Evolutionary conservation across 2,329 filamentous ascomycete genomes (phyloP).

Genomic region (Neonectria hederae): DNA sequence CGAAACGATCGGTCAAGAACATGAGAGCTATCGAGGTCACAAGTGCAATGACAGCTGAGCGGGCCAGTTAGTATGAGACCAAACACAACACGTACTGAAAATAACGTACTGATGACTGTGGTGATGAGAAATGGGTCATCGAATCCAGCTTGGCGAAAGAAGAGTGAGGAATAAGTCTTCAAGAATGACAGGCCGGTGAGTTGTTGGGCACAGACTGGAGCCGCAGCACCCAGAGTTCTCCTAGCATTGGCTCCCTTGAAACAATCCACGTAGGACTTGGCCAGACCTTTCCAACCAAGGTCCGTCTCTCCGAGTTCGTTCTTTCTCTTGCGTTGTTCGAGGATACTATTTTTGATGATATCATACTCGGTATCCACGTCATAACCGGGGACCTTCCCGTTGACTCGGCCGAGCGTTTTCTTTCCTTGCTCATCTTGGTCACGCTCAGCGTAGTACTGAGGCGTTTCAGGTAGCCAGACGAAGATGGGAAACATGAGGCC

Average conservation of each 20-base stretch:
- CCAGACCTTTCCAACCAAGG: slow-evolving; percentile 4
- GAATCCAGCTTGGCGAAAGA: slow-evolving; percentile 25
- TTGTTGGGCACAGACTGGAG: slow-evolving; percentile 25
- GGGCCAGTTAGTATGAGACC: background rate
- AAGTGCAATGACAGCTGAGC: slow-evolving; percentile 18
- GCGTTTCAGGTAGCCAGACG: slow-evolving; percentile 27
- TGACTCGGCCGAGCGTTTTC: slow-evolving; percentile 15
- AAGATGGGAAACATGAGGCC: slow-evolving; percentile 27
- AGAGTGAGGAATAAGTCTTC: slow-evolving; percentile 23
- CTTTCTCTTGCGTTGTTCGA: slow-evolving; percentile 14
- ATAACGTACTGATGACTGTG: slow-evolving; percentile 19
- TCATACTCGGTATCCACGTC: slow-evolving; percentile 20
- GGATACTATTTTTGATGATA: slow-evolving; percentile 26
- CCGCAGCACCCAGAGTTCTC: slow-evolving; percentile 25
- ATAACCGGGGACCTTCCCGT: slow-evolving; percentile 16
- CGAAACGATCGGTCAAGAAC: slow-evolving; percentile 16
- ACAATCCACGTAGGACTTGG: slow-evolving; percentile 19
- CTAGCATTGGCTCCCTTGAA: slow-evolving; percentile 16
- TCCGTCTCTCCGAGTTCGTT: slow-evolving; percentile 3
- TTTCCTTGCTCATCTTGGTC: slow-evolving; percentile 15
- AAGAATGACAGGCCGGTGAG: slow-evolving; percentile 25
- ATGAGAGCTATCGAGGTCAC: slow-evolving; percentile 18
- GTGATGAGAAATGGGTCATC: slow-evolving; percentile 23
- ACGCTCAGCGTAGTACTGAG: slow-evolving; percentile 21
- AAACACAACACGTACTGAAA: too few relatives aligned